Base-by-base conservation (phyloP, 768 basidiomycete species). In the Tulasnella sp. region DNA sequence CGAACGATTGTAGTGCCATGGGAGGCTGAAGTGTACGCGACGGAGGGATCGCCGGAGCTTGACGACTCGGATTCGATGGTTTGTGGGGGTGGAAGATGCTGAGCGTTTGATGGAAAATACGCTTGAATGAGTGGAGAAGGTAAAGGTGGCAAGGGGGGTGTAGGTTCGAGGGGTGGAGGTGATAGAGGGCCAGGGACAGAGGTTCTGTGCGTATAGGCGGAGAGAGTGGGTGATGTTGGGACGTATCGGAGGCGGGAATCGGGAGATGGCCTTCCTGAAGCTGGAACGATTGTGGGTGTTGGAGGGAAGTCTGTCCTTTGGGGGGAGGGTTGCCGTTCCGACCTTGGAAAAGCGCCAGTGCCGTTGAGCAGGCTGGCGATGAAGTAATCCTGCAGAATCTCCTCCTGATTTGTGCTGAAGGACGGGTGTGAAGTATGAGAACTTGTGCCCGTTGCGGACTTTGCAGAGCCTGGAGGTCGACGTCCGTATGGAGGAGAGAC, bases 71-170 rank as follows among this genome's bases (percentile, higher is more conserved):
- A 74, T 29, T 38, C 73, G 31, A 52, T 52, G 25, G 37, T 72
- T 40, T 31, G 71, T n/a, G n/a, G n/a, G 49, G 71, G 71, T 2
- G 45, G 49, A 29, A 38, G 73, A 9, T 54, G 45, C 36, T 49
- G 73, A 4, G 45, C n/a, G 54, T 22, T 58, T 37, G 73, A 74
- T 6, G 73, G 73, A 9, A 67, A 67, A 37, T 74, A 74, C 8
- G 54, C 73, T 12, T 74, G 45, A 22, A 74, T 81, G 80, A 82
- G 81, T 78, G 80, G 79, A 79, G 73, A 76, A 67, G 79, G 78
- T 76, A 76, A 39, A 80, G 79, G 81, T 80, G 82, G 82, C 82
- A 81, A 82, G 81, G 79, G 82, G 79, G 80, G 76, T 78, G 77
- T 82, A 78, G 80, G 80, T 78, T 77, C 79, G 80, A 81, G 80